Evolutionary conservation across 176 grass and related monocot genomes (phyloP), one percentile per base, ranked within the genome.

Genomic region (Neostapfia colusana): DNA sequence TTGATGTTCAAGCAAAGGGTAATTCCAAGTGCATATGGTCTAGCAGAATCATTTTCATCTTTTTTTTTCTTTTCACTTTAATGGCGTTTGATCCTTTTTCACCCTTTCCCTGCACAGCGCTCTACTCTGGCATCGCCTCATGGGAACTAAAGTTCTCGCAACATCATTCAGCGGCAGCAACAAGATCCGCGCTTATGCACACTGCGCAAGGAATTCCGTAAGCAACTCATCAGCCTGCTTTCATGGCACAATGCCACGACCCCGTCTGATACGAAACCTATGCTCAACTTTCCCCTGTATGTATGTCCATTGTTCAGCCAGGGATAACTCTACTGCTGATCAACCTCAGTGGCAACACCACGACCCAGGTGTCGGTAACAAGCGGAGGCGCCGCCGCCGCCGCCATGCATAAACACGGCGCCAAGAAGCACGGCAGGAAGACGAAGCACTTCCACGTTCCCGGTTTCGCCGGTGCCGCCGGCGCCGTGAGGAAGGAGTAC

Each of bases 121-220:
- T 84, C 74, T 95, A 18, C 82, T 95, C n/a, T 95, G 92, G 92
- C 86, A 95, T 69, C 89, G 89, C 28, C 81, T 95, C 31, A 95
- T 95, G 92, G 92, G 92, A 44, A 82, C 77, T 28, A 87, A 87
- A 35, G 92, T 89, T 58, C 83, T 95, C 4, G 70, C 73, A 3
- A 70, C 78, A 3, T 87, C 62, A 71, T 87, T 91, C 81, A 87
- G 25, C 0, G 89, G 89, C 36, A 87, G 81, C 14, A 78, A 85
- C 73, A 95, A 72, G 67, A 46, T 91, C 5, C 89, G 92, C 0
- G 43, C 92, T n/a, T 91, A 89, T 10, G 80, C 89, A 3, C 92
- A 95, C 57, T 91, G 92, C 53, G 69, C 92, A 58, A 91, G 69
- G 60, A 36, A 86, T 68, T 86, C 92, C 7, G 92, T 95, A 38